phyloP scores from a whole-genome alignment of 768 basidiomycete species.

The Leccinum ochraceum region DNA sequence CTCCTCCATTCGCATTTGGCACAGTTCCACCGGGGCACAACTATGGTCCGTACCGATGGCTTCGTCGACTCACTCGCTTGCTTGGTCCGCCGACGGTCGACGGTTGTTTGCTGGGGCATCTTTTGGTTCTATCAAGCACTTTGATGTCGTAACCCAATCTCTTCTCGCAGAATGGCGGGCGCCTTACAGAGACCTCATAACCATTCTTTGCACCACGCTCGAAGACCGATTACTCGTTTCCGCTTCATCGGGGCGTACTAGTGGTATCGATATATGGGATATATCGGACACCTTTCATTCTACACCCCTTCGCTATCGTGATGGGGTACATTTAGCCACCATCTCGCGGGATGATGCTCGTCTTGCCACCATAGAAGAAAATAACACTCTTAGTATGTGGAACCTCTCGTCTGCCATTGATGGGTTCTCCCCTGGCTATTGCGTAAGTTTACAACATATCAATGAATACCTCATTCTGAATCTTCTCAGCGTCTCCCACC shows the following conservation, averaged over 20 bases:
- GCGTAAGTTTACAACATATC: constrained; percentile 1
- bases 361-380: constrained; percentile 1
- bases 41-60: constrained; percentile 2
- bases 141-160: constrained; percentile 4
- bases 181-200: constrained; percentile 6
- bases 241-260: not conserved
- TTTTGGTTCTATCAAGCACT: constrained; percentile 11
- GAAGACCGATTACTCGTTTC: constrained; percentile 8
- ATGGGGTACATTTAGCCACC: not conserved
- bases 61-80: constrained; percentile 9
- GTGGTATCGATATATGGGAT: constrained; percentile 17
- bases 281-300: not conserved
- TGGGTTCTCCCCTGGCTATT: constrained; percentile 1
- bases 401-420: not conserved
- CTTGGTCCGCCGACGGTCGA: constrained; percentile 19
- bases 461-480: not conserved
- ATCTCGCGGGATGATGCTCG: constrained; percentile 7
- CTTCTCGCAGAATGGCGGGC: not conserved
- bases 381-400: not conserved
- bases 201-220: constrained; percentile 5
- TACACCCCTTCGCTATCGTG: constrained; percentile 5
- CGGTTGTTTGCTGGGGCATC: constrained; percentile 14
- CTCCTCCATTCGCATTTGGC: constrained; percentile 13
- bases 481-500: constrained; percentile 10
- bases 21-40: constrained; percentile 7